Percentiles rank a stretch among this genome's conserved stretches.
phyloP scores from a whole-genome alignment of 2,329 filamentous ascomycete species.

The Alternaria atra region DNA sequence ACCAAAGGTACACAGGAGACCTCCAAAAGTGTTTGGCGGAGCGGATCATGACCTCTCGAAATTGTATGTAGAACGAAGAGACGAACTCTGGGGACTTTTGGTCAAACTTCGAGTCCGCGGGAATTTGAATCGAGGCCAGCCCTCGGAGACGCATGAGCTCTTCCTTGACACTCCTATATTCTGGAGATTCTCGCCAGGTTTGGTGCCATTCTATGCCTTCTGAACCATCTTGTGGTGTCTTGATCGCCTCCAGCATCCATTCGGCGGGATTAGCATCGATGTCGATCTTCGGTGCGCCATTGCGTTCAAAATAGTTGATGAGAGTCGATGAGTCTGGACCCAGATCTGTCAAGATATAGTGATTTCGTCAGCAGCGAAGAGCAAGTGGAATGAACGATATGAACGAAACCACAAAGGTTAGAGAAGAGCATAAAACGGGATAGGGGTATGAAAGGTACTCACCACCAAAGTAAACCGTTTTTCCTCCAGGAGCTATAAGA shows the following conservation, averaged over 20 bases:
- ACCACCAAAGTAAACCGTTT: constrained; percentile 78
- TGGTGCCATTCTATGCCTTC: constrained; percentile 62
- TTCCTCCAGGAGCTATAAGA: constrained; percentile 78
- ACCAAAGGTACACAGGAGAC: constrained; percentile 87
- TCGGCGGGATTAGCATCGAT: constrained; percentile 79
- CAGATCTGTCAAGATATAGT: constrained; percentile 59
- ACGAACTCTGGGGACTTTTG: constrained; percentile 76
- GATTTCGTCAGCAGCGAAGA: too few species aligned
- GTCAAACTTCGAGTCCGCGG: constrained; percentile 50
- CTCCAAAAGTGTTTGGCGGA: constrained; percentile 95
- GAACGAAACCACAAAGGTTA: neutral
- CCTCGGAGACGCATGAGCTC: constrained; percentile 59
- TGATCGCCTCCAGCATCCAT: constrained; percentile 73
- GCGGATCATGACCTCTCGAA: constrained; percentile 73
- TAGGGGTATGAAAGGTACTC: neutral
- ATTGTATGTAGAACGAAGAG: constrained; percentile 74
- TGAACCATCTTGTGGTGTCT: constrained; percentile 59
- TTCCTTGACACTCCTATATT: constrained; percentile 55
- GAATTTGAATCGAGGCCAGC: constrained; percentile 40
- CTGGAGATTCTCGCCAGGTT: constrained; percentile 58
- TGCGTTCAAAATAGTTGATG: constrained; percentile 78
- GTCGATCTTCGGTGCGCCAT: constrained; percentile 72
- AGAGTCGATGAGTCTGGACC: constrained; percentile 74
- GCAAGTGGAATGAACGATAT: too few species aligned
- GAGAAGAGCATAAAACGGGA: neutral